Percentiles rank a stretch among this genome's conserved stretches.
Evolutionary conservation across 352 stramenopile species (phyloP).

Genomic region (Phytophthora quininea): DNA sequence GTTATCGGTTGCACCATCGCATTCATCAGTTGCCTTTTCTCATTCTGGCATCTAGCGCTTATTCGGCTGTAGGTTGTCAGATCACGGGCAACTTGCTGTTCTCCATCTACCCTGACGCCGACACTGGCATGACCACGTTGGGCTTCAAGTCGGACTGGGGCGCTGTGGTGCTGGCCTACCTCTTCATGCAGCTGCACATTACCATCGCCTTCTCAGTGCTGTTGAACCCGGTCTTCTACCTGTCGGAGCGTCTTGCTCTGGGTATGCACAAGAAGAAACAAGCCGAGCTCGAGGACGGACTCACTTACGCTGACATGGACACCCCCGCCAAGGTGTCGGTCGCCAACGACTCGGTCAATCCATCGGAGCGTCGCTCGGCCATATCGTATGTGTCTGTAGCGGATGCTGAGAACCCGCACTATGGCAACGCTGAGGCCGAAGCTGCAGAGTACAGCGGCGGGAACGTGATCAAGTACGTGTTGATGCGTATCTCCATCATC

Average conservation of each 20-base stretch:
- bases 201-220: constrained; percentile 45
- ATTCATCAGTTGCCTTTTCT: constrained; percentile 56
- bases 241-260: constrained; percentile 48
- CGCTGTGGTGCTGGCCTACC: constrained; percentile 40
- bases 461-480: constrained; percentile 47
- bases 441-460: constrained; percentile 44
- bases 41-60: constrained; percentile 49
- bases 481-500: constrained; percentile 50
- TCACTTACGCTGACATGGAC: constrained; percentile 27
- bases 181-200: constrained; percentile 44
- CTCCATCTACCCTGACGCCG: constrained; percentile 47
- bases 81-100: constrained; percentile 72
- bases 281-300: constrained; percentile 37
- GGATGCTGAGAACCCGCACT: constrained; percentile 32
- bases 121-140: constrained; percentile 31
- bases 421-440: constrained; percentile 35
- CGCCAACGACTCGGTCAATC: constrained; percentile 31
- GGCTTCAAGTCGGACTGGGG: constrained; percentile 47
- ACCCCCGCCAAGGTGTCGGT: constrained; percentile 34
- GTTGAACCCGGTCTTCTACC: constrained; percentile 48
- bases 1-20: constrained; percentile 58
- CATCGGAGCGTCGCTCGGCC: constrained; percentile 27
- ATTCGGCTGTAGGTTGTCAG: constrained; percentile 63
- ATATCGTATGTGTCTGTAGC: constrained; percentile 35
- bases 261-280: constrained; percentile 53